Evolutionary conservation across 805 yeast genomes (phyloP), one percentile per base, ranked within the genome.

Genomic region (Ogataea allantospora): DNA sequence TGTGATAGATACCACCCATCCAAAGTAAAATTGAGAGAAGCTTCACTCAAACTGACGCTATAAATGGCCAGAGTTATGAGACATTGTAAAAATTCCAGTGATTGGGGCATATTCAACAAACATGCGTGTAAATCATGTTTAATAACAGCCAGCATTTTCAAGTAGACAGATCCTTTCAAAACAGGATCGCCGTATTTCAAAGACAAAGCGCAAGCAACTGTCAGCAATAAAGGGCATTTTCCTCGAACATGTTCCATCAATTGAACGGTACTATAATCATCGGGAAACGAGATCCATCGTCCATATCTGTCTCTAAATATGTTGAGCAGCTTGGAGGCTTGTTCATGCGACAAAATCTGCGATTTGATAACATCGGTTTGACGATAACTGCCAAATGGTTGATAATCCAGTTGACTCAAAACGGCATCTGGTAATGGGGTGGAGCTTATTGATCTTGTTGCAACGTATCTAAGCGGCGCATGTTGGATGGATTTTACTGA

Each of bases 221-320:
- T 80, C 11, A 84, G 59, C n/a, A 85, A 63, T 25, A 85, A 62
- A 1, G 89, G 78, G 14, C 85, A 78, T 25, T 70, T 66, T 16
- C 53, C 42, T 26, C 77, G 55, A 27, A 83, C 66, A 22, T 71
- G 57, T 5, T 66, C 70, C 7, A 82, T 63, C 15, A 84, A 62
- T 23, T 62, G 65, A 13, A 63, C 70, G 0, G 80, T 69, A 4
- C 78, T 54, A 23, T 73, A 53, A 10, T 63, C 64, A 20, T 71
- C 71, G 0, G 89, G 88, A 34, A 84, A 77, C 37, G 84, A 77
- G 3, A 83, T 78, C 95, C 95, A 85, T 20, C 87, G 68, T 4
- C 88, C 87, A 53, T 80, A 84, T 50, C 82, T 71, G 33, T 78
- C 75, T 28, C 83, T 64, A 54, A 84, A 85, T 31, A 72, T 73